Percentiles rank a stretch among this genome's conserved stretches.
Conservation (phyloP, 2,329 filamentous ascomycete species). For the Sphaerulina vaccinii region DNA sequence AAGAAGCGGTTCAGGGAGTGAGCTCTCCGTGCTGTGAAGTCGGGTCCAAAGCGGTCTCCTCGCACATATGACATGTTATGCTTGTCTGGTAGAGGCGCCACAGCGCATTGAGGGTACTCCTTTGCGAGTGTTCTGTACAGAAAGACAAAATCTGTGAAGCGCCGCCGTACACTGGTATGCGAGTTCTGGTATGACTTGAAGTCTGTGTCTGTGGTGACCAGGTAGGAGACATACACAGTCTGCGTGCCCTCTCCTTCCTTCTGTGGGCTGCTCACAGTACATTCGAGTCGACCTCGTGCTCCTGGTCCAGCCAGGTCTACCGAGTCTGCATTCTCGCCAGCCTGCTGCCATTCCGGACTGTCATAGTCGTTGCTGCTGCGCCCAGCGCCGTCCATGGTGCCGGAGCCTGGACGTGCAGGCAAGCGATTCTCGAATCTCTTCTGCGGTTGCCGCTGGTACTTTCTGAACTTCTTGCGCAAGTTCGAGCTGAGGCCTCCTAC, state of each 20-base stretch:
- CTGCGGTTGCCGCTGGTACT: constrained; percentile 3
- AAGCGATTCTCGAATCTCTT: constrained; percentile 1
- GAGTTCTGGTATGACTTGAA: constrained; percentile 89
- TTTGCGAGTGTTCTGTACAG: constrained; percentile 85
- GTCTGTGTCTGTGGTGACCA: constrained; percentile 88
- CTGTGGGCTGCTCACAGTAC: constrained; percentile 75
- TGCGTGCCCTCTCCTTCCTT: constrained; percentile 97
- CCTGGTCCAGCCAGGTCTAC: constrained; percentile 64
- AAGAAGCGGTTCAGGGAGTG: constrained; percentile 92
- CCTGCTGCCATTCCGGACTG: constrained; percentile 69
- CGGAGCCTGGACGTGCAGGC: constrained; percentile 15
- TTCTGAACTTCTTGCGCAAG: constrained; percentile 6
- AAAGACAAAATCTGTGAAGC: constrained; percentile 97
- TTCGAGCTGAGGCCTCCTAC: constrained; percentile 13
- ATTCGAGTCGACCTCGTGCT: constrained; percentile 73
- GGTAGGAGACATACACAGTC: constrained; percentile 93
- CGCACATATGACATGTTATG: constrained; percentile 99
- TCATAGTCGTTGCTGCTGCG: constrained; percentile 67
- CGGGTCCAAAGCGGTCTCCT: constrained; percentile 88
- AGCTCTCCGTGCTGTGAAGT: constrained; percentile 86
- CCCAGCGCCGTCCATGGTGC: constrained; percentile 31
- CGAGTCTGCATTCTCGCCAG: constrained; percentile 51
- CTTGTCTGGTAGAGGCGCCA: constrained; percentile 94
- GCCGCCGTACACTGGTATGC: constrained; percentile 75
- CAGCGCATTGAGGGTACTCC: constrained; percentile 87